Evolutionary conservation across 2,329 filamentous ascomycete genomes (phyloP).

Genomic region (Macrophomina pseudophaseolina): DNA sequence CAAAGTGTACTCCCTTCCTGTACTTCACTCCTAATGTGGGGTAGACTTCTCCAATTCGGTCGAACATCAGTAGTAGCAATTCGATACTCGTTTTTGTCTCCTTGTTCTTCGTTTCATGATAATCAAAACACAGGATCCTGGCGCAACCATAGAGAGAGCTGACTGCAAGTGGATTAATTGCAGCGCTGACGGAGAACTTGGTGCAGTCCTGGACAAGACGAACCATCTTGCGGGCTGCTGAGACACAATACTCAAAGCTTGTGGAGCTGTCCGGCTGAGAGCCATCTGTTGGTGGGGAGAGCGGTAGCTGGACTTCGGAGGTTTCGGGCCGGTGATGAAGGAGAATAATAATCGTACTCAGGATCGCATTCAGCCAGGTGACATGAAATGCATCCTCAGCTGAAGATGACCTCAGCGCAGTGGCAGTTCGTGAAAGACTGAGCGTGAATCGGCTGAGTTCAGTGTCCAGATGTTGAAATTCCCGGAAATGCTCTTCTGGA

Average conservation of each 20-base stretch:
- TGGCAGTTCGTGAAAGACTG: slow-evolving; percentile 35
- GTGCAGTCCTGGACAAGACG: slow-evolving; percentile 38
- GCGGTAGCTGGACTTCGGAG: neutral
- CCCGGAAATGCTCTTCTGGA: slow-evolving; percentile 33
- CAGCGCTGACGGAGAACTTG: slow-evolving; percentile 34
- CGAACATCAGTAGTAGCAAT: slow-evolving; percentile 36
- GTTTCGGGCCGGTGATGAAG: slow-evolving; percentile 33
- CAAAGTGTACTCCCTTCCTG: slow-evolving; percentile 34
- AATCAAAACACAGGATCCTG: slow-evolving; percentile 37
- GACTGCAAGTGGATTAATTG: slow-evolving; percentile 35
- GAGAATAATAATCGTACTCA: slow-evolving; percentile 36
- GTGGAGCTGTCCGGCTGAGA: neutral
- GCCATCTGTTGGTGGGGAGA: neutral
- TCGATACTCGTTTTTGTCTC: slow-evolving; percentile 36
- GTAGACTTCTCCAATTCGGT: slow-evolving; percentile 37
- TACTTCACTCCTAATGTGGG: slow-evolving; percentile 37
- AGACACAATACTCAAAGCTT: slow-evolving; percentile 29
- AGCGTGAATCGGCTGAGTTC: slow-evolving; percentile 36
- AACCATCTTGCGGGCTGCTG: slow-evolving; percentile 35
- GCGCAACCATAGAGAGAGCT: slow-evolving; percentile 35
- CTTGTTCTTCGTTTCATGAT: slow-evolving; percentile 33
- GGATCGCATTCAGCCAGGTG: slow-evolving; percentile 36
- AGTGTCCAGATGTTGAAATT: slow-evolving; percentile 35
- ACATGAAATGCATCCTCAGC: slow-evolving; percentile 22
- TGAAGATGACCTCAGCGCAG: neutral